Conservation (phyloP, 164 flowering plant species). For the Vitis rupestris region DNA sequence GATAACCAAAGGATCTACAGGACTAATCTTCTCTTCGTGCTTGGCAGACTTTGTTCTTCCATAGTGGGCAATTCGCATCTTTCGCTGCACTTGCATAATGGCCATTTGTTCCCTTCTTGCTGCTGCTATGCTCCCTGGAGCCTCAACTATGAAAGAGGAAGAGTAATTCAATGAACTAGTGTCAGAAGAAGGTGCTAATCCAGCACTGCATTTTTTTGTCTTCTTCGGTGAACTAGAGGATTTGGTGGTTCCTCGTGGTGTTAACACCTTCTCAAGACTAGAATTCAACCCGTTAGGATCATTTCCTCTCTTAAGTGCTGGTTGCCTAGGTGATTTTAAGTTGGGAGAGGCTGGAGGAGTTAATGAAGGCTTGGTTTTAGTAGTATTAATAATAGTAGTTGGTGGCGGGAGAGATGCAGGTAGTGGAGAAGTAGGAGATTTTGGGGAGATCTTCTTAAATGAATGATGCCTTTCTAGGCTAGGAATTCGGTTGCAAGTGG, state of each 20-base stretch:
- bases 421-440: conserved; percentile 24
- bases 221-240: conserved; percentile 11
- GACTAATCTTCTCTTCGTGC: conserved; percentile 35
- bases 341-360: conserved; percentile 50
- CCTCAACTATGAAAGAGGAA: conserved; percentile 51
- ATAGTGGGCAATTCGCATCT: conserved; percentile 82
- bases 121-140: conserved; percentile 82
- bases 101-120: conserved; percentile 81
- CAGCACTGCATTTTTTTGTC: conserved; percentile 23
- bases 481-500: conserved; percentile 54
- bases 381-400: not conserved
- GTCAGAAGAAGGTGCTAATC: not conserved
- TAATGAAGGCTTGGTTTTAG: conserved; percentile 11
- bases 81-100: conserved; percentile 61
- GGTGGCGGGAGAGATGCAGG: conserved; percentile 18
- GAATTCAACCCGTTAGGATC: conserved; percentile 40
- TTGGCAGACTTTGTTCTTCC: conserved; percentile 72
- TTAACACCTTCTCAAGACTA: conserved; percentile 37
- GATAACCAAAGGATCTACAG: conserved; percentile 23
- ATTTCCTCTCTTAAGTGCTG: conserved; percentile 37
- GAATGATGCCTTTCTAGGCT: conserved; percentile 39
- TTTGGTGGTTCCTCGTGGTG: conserved; percentile 13
- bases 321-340: conserved; percentile 45
- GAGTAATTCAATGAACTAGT: conserved; percentile 22
- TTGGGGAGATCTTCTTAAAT: conserved; percentile 27